A percentile compares a stretch with the other conserved stretches of the same genome.
These are phyloP conservation scores for Hansenula anomala DNA, from an alignment of 1,139 yeast genomes.

Conservation along the genomic window DNA sequence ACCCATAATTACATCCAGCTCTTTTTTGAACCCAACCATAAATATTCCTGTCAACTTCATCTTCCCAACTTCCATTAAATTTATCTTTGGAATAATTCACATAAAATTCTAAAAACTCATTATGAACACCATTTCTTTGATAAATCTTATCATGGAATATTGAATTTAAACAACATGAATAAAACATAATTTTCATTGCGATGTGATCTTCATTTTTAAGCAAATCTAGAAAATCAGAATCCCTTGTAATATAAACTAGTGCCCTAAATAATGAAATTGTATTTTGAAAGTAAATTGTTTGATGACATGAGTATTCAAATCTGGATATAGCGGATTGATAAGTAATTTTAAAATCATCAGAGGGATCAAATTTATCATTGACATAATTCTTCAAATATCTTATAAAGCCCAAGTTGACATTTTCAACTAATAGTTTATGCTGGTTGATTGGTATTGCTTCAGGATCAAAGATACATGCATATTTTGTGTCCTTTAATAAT, in stretches of 20 bases:
- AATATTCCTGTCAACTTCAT: not conserved
- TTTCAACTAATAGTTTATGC: too few relatives aligned
- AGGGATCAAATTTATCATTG: not conserved
- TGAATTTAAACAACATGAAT: constrained; percentile 9
- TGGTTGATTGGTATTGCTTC: too few relatives aligned
- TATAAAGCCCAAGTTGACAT: too few relatives aligned
- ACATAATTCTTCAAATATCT: too few relatives aligned
- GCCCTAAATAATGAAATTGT: constrained; percentile 15
- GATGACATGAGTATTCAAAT: constrained; percentile 13
- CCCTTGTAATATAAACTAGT: constrained; percentile 7
- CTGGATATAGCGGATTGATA: constrained; percentile 10
- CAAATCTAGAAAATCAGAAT: constrained; percentile 8
- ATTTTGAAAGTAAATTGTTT: constrained; percentile 13
- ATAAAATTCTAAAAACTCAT: not conserved
- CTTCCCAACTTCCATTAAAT: not conserved
- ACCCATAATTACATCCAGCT: not conserved
- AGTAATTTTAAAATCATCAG: constrained; percentile 1
- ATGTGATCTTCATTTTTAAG: constrained; percentile 10
- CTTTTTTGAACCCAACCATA: not conserved
- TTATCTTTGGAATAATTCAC: not conserved
- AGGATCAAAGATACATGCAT: too few relatives aligned
- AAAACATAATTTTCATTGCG: constrained; percentile 17
- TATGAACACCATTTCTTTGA: not conserved
- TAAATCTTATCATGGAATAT: not conserved
- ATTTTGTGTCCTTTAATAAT: too few relatives aligned